These are phyloP conservation scores for Pseudocercospora pini-densiflorae DNA, from an alignment of 2,329 filamentous ascomycete genomes.

Conservation along the genomic window DNA sequence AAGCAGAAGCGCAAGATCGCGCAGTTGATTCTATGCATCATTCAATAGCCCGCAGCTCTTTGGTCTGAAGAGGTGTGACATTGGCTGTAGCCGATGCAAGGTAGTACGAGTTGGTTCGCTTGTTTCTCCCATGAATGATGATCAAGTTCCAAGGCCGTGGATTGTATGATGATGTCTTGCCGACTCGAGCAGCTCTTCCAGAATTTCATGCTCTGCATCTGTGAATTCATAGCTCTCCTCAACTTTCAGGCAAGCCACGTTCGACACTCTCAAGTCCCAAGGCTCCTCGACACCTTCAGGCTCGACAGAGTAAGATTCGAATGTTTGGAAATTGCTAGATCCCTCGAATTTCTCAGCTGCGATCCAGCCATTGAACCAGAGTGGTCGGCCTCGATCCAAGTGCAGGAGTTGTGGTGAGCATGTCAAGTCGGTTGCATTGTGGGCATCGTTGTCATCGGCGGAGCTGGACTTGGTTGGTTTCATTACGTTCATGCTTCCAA, in stretches of 20 bases:
- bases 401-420: conserved; percentile 54
- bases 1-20: too few species aligned
- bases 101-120: too few species aligned
- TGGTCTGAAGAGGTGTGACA: too few species aligned
- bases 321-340: conserved; percentile 42
- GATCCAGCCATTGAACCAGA: conserved; percentile 56
- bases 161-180: conserved; percentile 20
- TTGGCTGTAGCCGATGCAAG: too few species aligned
- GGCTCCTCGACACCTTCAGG: conserved; percentile 36
- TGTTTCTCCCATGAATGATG: too few species aligned
- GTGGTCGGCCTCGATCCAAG: conserved; percentile 46
- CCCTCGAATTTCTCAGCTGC: conserved; percentile 49
- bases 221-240: conserved; percentile 35
- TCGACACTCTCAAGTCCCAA: conserved; percentile 43
- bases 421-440: conserved; percentile 36
- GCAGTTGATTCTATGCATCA: too few species aligned
- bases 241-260: conserved; percentile 44
- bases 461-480: conserved; percentile 22
- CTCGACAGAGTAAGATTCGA: conserved; percentile 44
- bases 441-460: not conserved
- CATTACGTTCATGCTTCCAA: conserved; percentile 42
- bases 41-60: too few species aligned
- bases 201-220: conserved; percentile 32
- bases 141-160: not conserved
- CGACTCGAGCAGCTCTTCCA: conserved; percentile 40